Base-by-base conservation (phyloP, 805 yeast genomes). In the Monosporozyma siamensis region DNA sequence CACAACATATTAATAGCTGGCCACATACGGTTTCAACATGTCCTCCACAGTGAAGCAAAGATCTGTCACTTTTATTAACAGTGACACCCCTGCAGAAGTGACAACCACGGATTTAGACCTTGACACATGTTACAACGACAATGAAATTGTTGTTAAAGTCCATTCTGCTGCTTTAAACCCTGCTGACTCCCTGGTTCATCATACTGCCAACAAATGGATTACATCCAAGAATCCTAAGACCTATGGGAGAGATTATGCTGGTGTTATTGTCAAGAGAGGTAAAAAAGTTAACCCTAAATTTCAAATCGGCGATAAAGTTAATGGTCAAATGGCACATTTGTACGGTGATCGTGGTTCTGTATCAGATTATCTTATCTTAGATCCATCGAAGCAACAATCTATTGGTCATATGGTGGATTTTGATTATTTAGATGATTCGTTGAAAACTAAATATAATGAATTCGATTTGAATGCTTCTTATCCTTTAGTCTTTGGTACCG, bases 401-500 rank as follows among this genome's bases (percentile, higher is more conserved):
- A 52, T 71, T 23, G 57, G 67, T 29, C 66, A 65, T 38, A 61
- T 69, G 29, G 25, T 25, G 9, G 27, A 34, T 10, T 40, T 40
- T 29, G 27, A 22, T 34, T 14, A 38, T 20, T 38, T 40, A 7
- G 38, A 12, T 58, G 14, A 15, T 6, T 21, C 15, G n/a, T 7
- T n/a, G 3, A 23, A 22, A 12, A 7, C 31, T 3, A 35, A 38
- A 14, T 43, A 46, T 34, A 48, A 49, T 43, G 54, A 53, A 24
- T 57, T 50, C 35, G 51, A 49, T 20, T 22, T 51, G 5, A 46
- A 48, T 39, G 82, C 83, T 2, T 72, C 85, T 1, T 72, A 74
- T 62, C 82, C 86, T 0, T 61, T 80, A 48, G 80, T 76, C 0
- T 75, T 72, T 49, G 75, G 77, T 15, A 80, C 94, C 3, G 89